Percentiles rank a stretch among this genome's conserved stretches.
phyloP scores from a whole-genome alignment of 2,329 filamentous ascomycete species.

The Venturia nashicola region DNA sequence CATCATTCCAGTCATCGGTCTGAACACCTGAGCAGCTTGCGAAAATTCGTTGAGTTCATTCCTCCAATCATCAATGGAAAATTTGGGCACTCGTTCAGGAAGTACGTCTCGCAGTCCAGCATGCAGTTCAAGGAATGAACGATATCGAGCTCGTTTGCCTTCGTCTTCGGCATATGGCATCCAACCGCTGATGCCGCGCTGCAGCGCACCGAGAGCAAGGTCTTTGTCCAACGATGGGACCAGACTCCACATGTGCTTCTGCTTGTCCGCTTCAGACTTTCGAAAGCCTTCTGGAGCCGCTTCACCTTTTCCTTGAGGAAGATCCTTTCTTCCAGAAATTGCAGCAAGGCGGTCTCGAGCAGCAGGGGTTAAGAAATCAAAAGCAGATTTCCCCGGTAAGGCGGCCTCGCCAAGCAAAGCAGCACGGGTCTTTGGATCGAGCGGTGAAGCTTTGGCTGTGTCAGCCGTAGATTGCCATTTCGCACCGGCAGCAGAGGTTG shows the following conservation, averaged over 20 bases:
- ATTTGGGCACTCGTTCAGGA: conserved; percentile 41
- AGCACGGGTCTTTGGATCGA: conserved; percentile 67
- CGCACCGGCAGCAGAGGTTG: conserved; percentile 20
- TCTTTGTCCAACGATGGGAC: conserved; percentile 31
- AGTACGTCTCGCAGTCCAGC: conserved; percentile 47
- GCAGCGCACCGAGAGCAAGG: conserved; percentile 33
- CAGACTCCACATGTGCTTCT: conserved; percentile 39
- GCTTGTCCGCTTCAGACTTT: conserved; percentile 49
- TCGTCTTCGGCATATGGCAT: conserved; percentile 79
- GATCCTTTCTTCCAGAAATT: conserved; percentile 60
- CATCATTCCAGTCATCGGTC: conserved; percentile 84
- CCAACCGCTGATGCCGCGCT: conserved; percentile 46
- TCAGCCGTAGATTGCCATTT: conserved; percentile 50
- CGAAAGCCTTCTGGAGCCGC: conserved; percentile 51
- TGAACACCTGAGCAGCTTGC: conserved; percentile 68
- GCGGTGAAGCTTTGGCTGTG: conserved; percentile 61
- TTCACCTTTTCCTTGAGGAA: conserved; percentile 70
- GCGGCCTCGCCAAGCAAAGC: conserved; percentile 67
- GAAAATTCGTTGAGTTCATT: conserved; percentile 71
- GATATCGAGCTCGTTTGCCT: conserved; percentile 67
- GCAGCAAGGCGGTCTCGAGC: conserved; percentile 65
- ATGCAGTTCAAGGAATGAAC: conserved; percentile 65
- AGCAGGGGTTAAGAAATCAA: conserved; percentile 75
- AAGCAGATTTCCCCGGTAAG: conserved; percentile 85
- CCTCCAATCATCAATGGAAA: conserved; percentile 60